Evolutionary conservation across 306 rosid genomes (phyloP), one percentile per base, ranked within the genome.

Genomic region (Gastrolobium villosum): DNA sequence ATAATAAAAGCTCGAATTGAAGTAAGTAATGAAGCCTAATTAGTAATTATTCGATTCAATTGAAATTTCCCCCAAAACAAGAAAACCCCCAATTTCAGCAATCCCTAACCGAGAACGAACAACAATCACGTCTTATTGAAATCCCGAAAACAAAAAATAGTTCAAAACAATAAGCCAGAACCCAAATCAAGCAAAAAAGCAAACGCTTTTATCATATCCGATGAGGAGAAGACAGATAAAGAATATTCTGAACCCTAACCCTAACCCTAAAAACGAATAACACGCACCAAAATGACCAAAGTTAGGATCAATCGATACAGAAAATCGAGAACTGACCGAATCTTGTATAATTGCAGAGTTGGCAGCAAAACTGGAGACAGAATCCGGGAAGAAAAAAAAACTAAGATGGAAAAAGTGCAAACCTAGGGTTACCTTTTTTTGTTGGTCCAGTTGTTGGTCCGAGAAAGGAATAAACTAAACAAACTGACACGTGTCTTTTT

Each of bases 221-320:
- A 70, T 55, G 65, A n/a, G 46, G 34, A 50, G 32, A 45, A 46
- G 49, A 28, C 36, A 60, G 82, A 82, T 72, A 71, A 26, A 46
- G 59, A 65, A 73, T 6, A 34, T 76, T 52, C 7, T 2, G 59
- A 30, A 74, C 87, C 91, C 84, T 85, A 82, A 74, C 87, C 91
- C 84, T 85, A 82, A 87, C 78, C 87, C 87, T 82, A 82, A 65
- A 44, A 62, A 65, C 34, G n/a, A 62, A 87, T 53, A 7, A 40
- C 13, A 31, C 4, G 10, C 28, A 5, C 76, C 62, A 76, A 30
- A 30, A 8, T 1, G 20, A 46, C 10, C 50, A 48, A 82, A 82
- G 46, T 70, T 37, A n/a, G 74, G 73, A 77, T 87, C 82, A 26
- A 77, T 74, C 48, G 46, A 49, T 14, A 56, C 66, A 49, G 80